Conservation (phyloP, 805 yeast genomes). For the Jamesozyma spencerorum region DNA sequence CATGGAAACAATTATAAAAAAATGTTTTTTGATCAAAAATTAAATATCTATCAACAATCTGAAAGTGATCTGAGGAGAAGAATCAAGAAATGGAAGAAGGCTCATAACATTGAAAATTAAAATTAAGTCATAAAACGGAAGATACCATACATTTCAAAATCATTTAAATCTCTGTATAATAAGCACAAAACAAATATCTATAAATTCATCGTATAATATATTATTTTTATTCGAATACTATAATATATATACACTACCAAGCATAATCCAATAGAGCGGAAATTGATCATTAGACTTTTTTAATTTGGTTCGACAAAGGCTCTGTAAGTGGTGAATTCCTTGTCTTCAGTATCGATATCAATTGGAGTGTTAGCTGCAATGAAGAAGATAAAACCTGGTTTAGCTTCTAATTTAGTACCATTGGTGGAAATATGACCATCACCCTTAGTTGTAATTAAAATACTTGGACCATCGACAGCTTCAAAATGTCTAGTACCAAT, state of each 20-base stretch:
- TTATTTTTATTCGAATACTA: no score
- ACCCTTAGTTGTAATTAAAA: constrained; percentile 77
- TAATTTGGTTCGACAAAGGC: constrained; percentile 71
- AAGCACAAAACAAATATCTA: no score
- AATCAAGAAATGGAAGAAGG: constrained; percentile 59
- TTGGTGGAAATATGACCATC: constrained; percentile 46
- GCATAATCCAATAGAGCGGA: no score
- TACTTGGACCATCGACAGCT: constrained; percentile 76
- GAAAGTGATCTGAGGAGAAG: constrained; percentile 76
- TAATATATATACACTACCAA: no score
- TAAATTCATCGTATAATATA: no score
- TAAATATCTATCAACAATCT: constrained; percentile 74
- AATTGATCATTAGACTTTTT: background rate
- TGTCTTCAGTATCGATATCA: constrained; percentile 44
- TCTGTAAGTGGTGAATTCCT: constrained; percentile 70
- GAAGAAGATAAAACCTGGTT: constrained; percentile 74
- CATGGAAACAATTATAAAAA: constrained; percentile 82
- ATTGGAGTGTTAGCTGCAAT: constrained; percentile 69
- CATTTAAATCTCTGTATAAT: background rate
- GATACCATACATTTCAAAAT: background rate
- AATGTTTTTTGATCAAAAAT: constrained; percentile 87
- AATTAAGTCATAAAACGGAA: background rate
- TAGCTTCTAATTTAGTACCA: constrained; percentile 38
- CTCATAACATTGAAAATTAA: constrained; percentile 27
- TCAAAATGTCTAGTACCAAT: constrained; percentile 46